Evolutionary conservation across 2,329 filamentous ascomycete species (phyloP), one percentile per base, ranked within the genome.

Genomic region (Fusarium sp.): DNA sequence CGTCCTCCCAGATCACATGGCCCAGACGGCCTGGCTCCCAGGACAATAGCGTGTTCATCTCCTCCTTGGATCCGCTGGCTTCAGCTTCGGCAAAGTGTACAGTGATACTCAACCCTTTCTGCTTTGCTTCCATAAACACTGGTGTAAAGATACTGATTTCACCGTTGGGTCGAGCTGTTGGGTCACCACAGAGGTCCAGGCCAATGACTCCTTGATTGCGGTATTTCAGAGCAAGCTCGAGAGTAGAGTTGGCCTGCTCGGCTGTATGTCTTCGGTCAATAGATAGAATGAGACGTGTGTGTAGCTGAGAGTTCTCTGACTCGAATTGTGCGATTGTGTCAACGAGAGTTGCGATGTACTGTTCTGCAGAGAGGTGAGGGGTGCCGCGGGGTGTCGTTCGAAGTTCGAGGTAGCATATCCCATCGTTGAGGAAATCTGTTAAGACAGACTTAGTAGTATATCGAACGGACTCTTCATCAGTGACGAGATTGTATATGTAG

Each of bases 181-280:
- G 93, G 75, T 97, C 89, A 20, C 93, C 93, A 78, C 92, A 95
- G 22, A 96, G 86, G 75, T 96, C 93, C 24, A 96, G 79, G 16
- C 90, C 93, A 2, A 95, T 90, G 7, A 95, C 87, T 20, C 88
- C 88, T 7, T 79, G 76, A 40, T 74, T 69, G 16, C 79, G 80
- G 76, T 90, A 87, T 61, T 82, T 81, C 48, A 86, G 77, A 2
- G 91, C 92, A 2, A 96, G 84, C 20, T 85, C 80, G 25, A 94
- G 84, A 6, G 90, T 87, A 64, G 90, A 83, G n/a, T 82, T 74
- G 0, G 92, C 92, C 67, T 91, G 87, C 2, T 80, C 76, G 11
- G 83, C 72, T 11, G 86, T 88, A 71, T 88, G 83, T 22, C 90
- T 86, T 20, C 93, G 87, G 79, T 97, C 93, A 41, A 95, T 83